A percentile compares a stretch with the other conserved stretches of the same genome.
Conservation (phyloP, 2,329 filamentous ascomycete genomes). For the Ascochyta koolunga region DNA sequence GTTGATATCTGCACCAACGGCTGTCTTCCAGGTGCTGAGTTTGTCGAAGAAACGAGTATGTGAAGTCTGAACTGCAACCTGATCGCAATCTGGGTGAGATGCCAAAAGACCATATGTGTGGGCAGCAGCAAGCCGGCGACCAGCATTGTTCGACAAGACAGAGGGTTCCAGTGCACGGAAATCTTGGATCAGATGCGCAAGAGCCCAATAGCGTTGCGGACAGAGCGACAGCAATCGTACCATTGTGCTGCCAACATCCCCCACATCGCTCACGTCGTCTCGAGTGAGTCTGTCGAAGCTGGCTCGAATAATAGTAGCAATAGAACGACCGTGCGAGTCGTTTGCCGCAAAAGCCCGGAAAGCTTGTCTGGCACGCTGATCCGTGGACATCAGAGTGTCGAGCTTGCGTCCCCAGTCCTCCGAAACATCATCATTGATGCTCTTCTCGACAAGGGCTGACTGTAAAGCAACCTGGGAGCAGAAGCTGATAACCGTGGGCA, state of each 20-base stretch:
- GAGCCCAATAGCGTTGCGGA: slow-evolving; percentile 54
- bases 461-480: slow-evolving; percentile 67
- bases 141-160: slow-evolving; percentile 73
- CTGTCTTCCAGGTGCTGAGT: slow-evolving; percentile 60
- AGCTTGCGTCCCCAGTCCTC: slow-evolving; percentile 85
- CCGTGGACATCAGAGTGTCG: slow-evolving; percentile 73
- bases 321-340: slow-evolving; percentile 41
- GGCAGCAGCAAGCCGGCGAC: slow-evolving; percentile 69
- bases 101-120: slow-evolving; percentile 77
- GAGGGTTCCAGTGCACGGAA: slow-evolving; percentile 62
- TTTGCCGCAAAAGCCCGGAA: slow-evolving; percentile 59
- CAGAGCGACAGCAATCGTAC: slow-evolving; percentile 62
- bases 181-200: slow-evolving; percentile 40
- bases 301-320: slow-evolving; percentile 52
- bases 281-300: slow-evolving; percentile 54
- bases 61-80: slow-evolving; percentile 50
- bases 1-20: slow-evolving; percentile 65
- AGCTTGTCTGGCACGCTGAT: slow-evolving; percentile 66
- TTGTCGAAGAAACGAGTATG: slow-evolving; percentile 56
- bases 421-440: slow-evolving; percentile 63
- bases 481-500: slow-evolving; percentile 73
- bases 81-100: slow-evolving; percentile 62
- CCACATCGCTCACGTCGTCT: slow-evolving; percentile 49
- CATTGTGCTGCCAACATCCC: slow-evolving; percentile 56
- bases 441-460: slow-evolving; percentile 58